Percentiles rank a stretch among this genome's conserved stretches.
Evolutionary conservation across 2,329 filamentous ascomycete genomes (phyloP).

Genomic region (Beauveria medogensis): DNA sequence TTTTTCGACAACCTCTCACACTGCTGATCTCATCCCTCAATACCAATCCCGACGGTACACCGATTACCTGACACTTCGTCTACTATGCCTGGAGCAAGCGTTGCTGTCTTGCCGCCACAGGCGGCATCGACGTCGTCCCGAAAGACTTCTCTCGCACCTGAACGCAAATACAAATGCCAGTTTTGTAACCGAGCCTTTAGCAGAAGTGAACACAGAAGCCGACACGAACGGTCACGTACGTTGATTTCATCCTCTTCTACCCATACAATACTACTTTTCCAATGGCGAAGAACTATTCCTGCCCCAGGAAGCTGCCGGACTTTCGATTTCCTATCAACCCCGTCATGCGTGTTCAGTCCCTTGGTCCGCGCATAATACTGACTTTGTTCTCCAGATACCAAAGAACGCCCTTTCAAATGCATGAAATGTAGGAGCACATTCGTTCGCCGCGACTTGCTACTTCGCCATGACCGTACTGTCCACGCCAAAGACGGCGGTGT

Average conservation of each 20-base stretch:
- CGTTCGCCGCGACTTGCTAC: conserved; percentile 88
- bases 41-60: background rate
- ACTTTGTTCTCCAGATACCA: conserved; percentile 62
- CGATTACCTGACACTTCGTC: background rate
- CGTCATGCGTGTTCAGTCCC: too few relatives aligned
- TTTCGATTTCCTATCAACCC: background rate
- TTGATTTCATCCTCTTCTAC: conserved; percentile 24
- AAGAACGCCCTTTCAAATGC: conserved; percentile 98
- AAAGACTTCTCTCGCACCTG: conserved; percentile 70
- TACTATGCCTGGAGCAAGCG: conserved; percentile 63
- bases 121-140: conserved; percentile 63
- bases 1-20: conserved; percentile 13
- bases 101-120: conserved; percentile 55
- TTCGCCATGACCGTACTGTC: conserved; percentile 95
- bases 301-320: background rate
- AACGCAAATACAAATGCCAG: conserved; percentile 99
- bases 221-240: conserved; percentile 97
- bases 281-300: background rate
- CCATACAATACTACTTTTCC: background rate
- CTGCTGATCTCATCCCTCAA: conserved; percentile 4
- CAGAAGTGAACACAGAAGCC: conserved; percentile 90
- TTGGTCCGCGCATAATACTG: background rate
- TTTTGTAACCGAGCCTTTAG: conserved; percentile 98
- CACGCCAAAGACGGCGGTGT: conserved; percentile 96
- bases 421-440: conserved; percentile 98